Evolutionary conservation across 148 eudicot species (phyloP), one percentile per base, ranked within the genome.

Genomic region (Cornus suecica): DNA sequence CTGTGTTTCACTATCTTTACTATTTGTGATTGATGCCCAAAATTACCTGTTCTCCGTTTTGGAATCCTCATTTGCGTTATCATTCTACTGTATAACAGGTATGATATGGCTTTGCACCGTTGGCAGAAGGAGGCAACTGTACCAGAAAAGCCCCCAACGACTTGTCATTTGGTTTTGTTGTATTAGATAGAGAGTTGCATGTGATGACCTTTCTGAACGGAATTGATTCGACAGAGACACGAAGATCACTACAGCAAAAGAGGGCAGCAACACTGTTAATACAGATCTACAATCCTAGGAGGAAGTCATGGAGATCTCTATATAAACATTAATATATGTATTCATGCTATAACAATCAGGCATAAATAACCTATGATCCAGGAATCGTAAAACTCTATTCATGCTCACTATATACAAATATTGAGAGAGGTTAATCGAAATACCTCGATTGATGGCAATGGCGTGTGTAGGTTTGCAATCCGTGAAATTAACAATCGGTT

Each of bases 41-140:
- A 48, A 0, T 58, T 58, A 18, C 62, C 2, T 2, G 15, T 37
- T 48, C 20, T 48, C 18, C 54, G 18, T 2, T 48, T 48, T n/a
- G 68, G 29, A 25, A 74, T 41, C 2, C 34, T 27, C 20, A 74
- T 42, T 74, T 63, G 34, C 58, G 5, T 64, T 25, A 32, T 64
- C 10, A 45, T 37, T 63, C 11, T 26, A 2, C 51, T 16, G 32
- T 24, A 11, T 20, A 41, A 13, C 79, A 94, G 98, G 84, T 94
- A 90, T 77, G 86, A 84, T 79, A 84, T 86, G 90, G 81, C 67
- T 65, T 80, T 77, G 24, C 92, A 94, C 80, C 78, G 84, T 28
- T 94, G 98, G 98, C 72, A 62, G 73, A 90, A 88, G 77, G 98
- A 87, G 81, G 81, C 97, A 0, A 81, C 82, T 69, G 80, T 92